Evolutionary conservation across 2,329 filamentous ascomycete species (phyloP).

Genomic region (Cryphonectria naterciae): DNA sequence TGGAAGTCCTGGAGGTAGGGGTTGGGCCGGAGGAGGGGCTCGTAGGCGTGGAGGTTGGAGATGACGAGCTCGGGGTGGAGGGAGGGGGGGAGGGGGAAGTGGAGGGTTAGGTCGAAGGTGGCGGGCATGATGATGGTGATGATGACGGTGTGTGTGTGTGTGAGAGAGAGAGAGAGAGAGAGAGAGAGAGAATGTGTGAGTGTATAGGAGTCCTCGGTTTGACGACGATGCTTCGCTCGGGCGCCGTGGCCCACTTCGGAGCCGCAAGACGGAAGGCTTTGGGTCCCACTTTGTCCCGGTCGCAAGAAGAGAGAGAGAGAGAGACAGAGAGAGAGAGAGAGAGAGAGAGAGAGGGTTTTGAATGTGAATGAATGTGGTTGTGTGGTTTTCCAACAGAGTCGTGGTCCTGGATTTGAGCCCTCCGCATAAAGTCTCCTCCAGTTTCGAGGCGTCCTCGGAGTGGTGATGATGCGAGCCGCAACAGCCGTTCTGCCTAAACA

Average conservation of each 20-base stretch:
- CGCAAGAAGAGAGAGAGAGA: neutral
- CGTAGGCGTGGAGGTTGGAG: slow-evolving; percentile 37
- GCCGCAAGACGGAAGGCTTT: neutral
- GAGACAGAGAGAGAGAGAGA: neutral
- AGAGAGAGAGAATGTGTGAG: too few species aligned
- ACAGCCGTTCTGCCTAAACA: neutral
- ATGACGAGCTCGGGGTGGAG: slow-evolving; percentile 45
- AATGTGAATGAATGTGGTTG: neutral
- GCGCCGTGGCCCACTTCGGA: neutral
- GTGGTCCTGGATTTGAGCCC: neutral
- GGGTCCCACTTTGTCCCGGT: neutral
- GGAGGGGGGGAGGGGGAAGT: slow-evolving; percentile 46
- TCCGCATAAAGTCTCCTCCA: neutral
- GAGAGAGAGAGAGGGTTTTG: neutral
- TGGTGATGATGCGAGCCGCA: neutral
- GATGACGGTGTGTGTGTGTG: neutral
- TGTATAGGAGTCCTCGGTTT: neutral
- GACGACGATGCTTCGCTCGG: neutral
- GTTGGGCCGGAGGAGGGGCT: slow-evolving; percentile 28
- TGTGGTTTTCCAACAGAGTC: neutral
- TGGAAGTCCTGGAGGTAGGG: slow-evolving; percentile 27
- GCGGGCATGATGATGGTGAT: slow-evolving; percentile 36
- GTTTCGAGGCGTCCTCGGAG: neutral
- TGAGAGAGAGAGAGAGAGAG: too few species aligned
- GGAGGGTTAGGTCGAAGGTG: slow-evolving; percentile 42